A percentile compares a stretch with the other conserved stretches of the same genome.
phyloP scores from a whole-genome alignment of 1,139 yeast species.

The Pneumocystis murina region DNA sequence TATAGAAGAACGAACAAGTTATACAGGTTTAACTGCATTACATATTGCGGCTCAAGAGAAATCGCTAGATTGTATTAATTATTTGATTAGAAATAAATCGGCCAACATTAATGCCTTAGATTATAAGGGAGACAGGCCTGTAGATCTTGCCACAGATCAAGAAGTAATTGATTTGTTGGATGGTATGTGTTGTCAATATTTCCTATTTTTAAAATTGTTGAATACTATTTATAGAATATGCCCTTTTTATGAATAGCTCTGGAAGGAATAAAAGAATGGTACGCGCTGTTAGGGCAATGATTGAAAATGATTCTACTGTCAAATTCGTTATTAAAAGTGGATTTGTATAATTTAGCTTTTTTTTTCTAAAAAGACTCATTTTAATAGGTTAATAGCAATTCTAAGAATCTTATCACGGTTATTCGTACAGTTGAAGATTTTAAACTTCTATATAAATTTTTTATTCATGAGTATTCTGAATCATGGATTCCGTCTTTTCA shows the following conservation, averaged over 20 bases:
- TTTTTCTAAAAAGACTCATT: conserved; percentile 10
- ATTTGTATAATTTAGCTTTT: conserved; percentile 9
- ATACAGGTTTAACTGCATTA: conserved; percentile 24
- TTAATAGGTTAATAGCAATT: conserved; percentile 9
- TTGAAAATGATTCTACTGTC: conserved; percentile 19
- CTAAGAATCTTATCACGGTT: conserved; percentile 5
- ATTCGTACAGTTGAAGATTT: conserved; percentile 31
- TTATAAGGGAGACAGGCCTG: conserved; percentile 16
- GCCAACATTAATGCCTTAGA: background rate
- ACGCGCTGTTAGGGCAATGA: conserved; percentile 19
- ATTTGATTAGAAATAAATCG: background rate
- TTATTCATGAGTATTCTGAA: conserved; percentile 24
- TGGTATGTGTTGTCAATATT: conserved; percentile 21
- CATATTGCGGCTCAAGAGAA: conserved; percentile 9
- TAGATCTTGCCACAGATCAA: conserved; percentile 38
- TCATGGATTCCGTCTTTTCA: conserved; percentile 27
- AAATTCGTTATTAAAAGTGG: conserved; percentile 19
- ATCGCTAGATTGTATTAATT: background rate
- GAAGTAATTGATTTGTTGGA: conserved; percentile 35
- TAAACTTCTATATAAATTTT: conserved; percentile 26
- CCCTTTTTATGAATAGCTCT: conserved; percentile 17
- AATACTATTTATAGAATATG: background rate
- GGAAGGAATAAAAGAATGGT: conserved; percentile 15
- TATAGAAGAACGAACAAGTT: conserved; percentile 16
- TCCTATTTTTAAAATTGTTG: conserved; percentile 21